These are phyloP conservation scores for Fusarium tjaetaba DNA, from an alignment of 2,329 filamentous ascomycete species.

Conservation along the genomic window DNA sequence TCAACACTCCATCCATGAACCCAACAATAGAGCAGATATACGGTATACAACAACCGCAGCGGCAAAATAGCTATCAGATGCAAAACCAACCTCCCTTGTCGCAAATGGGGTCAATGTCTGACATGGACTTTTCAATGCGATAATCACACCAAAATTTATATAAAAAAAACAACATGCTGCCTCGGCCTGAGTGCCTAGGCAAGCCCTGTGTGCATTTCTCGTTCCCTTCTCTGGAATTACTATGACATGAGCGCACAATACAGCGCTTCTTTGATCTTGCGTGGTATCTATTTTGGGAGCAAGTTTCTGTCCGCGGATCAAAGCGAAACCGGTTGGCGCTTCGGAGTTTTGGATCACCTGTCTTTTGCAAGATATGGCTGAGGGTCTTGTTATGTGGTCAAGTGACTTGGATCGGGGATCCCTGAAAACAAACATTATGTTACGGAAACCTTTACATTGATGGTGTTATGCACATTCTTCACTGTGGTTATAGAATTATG, in stretches of 20 bases:
- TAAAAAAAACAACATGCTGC: too few species aligned
- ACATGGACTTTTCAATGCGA: constrained; percentile 43
- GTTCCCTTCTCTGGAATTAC: background rate
- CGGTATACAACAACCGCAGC: constrained; percentile 42
- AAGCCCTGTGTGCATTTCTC: background rate
- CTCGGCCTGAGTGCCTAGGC: background rate
- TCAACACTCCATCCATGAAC: constrained; percentile 37
- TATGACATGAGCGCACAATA: background rate
- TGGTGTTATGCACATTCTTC: background rate
- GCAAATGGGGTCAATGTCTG: constrained; percentile 45
- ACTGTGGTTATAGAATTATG: constrained; percentile 6
- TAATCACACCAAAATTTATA: background rate
- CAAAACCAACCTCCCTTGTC: constrained; percentile 43
- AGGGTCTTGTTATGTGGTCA: background rate
- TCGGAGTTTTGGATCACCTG: constrained; percentile 16
- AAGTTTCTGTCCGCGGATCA: background rate
- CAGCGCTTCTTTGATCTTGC: background rate
- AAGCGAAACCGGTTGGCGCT: constrained; percentile 2
- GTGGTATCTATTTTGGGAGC: background rate
- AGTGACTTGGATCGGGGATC: background rate
- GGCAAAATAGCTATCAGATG: constrained; percentile 49
- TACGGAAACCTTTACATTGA: background rate
- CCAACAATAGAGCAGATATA: constrained; percentile 46
- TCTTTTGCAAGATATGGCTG: background rate
- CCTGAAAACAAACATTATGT: background rate